Base-by-base conservation (phyloP, 768 basidiomycete species). In the Kwoniella mangroviensis region DNA sequence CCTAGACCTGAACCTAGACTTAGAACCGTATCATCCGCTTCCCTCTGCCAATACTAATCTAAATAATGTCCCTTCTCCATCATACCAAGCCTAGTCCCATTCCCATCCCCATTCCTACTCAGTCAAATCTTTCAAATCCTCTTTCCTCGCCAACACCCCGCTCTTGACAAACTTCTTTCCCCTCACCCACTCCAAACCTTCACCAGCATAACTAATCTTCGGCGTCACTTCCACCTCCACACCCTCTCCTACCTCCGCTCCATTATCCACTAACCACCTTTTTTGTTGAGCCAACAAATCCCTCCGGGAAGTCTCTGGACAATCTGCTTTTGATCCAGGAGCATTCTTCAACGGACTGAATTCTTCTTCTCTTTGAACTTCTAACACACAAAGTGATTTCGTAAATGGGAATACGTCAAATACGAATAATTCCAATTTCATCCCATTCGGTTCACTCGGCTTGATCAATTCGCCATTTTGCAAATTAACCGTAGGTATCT, bases 361-460 rank as follows among this genome's bases (percentile, higher is more conserved):
- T 84, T 98, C 96, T 69, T 96, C 92, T 69, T 87, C 86, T 66
- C 97, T 86, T 61, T 88, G 88, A 54, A 97, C 93, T 83, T 98
- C 94, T 80, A 98, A 84, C 51, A 98, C 93, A 34, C 91, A 89
- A 22, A 85, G 79, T 12, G 75, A 75, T 55, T 79, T 67, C 28
- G 94, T 93, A 84, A 88, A 93, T 0, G 95, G 95, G 86, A 99
- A 98, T 55, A 99, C 97, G 84, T 99, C 97, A 79, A 99, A 99
- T 41, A 99, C 92, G 84, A 99, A 99, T 85, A 95, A 86, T 84
- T 99, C 97, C 71, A 99, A 89, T 85, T 99, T 99, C 93, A 98
- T 96, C 70, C 97, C 97, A 82, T 99, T 98, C n/a, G 94, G 92
- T 79, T 90, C 90, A 71, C 84, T 83, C 2, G 97, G 95, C 80